A percentile compares a stretch with the other conserved stretches of the same genome.
Evolutionary conservation across 495 filamentous ascomycete genomes (phyloP).

Genomic region (Penicillium waksmanii): DNA sequence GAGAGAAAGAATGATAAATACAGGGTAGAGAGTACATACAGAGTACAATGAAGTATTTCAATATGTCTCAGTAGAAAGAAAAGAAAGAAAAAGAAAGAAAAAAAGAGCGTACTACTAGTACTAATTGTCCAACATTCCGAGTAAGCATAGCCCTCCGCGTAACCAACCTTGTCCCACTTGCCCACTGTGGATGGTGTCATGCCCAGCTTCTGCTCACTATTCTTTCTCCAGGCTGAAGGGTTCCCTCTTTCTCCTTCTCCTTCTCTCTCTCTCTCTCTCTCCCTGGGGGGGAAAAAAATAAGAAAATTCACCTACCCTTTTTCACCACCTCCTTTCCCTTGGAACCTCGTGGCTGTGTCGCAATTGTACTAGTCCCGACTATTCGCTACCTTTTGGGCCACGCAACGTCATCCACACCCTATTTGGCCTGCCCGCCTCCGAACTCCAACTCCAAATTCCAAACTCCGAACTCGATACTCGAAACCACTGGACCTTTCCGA

Average conservation of each 20-base stretch:
- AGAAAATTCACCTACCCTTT: not conserved
- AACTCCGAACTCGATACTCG: not conserved
- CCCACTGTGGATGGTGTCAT: not conserved
- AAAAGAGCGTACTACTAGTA: not conserved
- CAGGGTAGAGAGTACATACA: not conserved
- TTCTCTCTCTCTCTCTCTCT: not conserved
- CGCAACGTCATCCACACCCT: conserved; percentile 20
- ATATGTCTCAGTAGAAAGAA: not conserved
- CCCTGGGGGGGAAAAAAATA: not conserved
- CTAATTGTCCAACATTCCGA: not conserved
- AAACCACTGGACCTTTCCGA: conserved; percentile 1
- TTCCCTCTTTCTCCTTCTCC: not conserved
- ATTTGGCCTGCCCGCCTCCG: not conserved
- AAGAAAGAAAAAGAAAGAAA: not conserved
- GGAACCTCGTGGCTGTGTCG: too few relatives aligned
- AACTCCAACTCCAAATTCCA: not conserved
- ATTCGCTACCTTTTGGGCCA: not conserved
- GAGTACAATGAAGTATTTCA: not conserved
- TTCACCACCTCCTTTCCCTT: not conserved
- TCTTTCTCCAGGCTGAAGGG: not conserved
- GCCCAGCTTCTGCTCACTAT: conserved; percentile 10
- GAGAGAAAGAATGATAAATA: not conserved
- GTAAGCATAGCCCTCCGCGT: not conserved
- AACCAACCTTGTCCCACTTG: not conserved
- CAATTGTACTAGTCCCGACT: not conserved